Base-by-base conservation (phyloP, 805 yeast species). In the Metschnikowia orientalis region DNA sequence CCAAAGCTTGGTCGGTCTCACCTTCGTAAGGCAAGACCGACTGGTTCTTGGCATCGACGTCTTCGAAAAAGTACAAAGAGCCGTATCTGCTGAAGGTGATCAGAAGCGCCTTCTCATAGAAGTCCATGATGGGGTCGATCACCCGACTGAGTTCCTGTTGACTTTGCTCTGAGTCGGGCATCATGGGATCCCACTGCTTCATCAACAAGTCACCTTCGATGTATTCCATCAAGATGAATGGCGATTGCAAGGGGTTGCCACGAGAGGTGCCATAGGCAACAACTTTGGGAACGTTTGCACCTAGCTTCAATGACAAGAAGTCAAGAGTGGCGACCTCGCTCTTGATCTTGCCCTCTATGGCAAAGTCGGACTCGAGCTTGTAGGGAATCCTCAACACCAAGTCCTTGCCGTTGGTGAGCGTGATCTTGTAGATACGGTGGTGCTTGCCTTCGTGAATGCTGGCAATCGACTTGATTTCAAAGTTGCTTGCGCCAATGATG, bases 251-350 rank as follows among this genome's bases (percentile, higher is more conserved):
- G 9, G 77, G 70, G 54, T 89, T 90, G 28, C 73, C 58, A 14
- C 67, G 59, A 27, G 74, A 71, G 18, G 75, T 67, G 38, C 87
- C 86, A 51, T 77, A 83, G 2, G 81, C 73, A 35, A 77, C 62
- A 8, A 85, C 83, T 47, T 74, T 77, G 25, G 97, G 97, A 26
- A 84, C 84, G 15, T 73, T 70, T 30, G 82, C 57, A 1, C 77
- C 77, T 34, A 84, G 60, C 53, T 86, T 85, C 43, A 73, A 58
- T 21, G 67, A 57, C 35, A 81, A 69, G 57, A 84, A 92, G 59
- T 90, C 97, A 69, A 85, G 67, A 1, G 97, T 90, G 13, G 98
- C 98, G 34, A 80, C 96, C 59, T 90, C 98, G 54, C 88, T 77
- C 55, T 82, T 79, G 50, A 90, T 68, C 47, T 85, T 79, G 40